phyloP scores from a whole-genome alignment of 495 filamentous ascomycete species.

The Xylaria castorea region DNA sequence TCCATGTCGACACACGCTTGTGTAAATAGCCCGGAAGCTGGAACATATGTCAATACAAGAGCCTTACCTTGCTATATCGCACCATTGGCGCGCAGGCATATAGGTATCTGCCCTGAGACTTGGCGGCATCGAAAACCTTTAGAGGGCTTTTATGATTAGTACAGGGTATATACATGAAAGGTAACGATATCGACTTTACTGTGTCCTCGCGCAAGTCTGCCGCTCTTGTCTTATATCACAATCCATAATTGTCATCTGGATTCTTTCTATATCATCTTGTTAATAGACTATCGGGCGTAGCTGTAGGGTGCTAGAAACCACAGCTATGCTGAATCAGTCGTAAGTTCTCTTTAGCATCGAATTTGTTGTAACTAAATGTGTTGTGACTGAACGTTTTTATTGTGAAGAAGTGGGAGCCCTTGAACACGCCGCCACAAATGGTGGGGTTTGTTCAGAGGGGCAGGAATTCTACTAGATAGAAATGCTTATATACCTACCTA shows the following conservation, averaged over 20 bases:
- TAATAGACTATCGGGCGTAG: background rate
- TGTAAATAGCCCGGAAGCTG: background rate
- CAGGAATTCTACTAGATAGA: background rate
- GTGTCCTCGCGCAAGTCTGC: conserved; percentile 32
- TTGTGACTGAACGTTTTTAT: background rate
- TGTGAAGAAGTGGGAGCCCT: background rate
- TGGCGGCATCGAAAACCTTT: conserved; percentile 63
- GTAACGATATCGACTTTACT: conserved; percentile 28
- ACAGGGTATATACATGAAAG: background rate
- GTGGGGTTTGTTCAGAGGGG: conserved; percentile 1
- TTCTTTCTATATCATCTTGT: conserved; percentile 13
- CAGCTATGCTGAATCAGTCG: background rate
- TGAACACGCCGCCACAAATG: background rate
- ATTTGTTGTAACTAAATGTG: background rate
- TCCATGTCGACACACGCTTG: background rate
- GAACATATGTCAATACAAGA: background rate
- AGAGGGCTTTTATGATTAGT: conserved; percentile 54
- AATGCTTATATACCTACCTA: background rate
- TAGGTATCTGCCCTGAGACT: conserved; percentile 56
- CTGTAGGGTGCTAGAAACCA: background rate
- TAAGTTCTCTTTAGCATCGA: background rate
- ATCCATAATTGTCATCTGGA: conserved; percentile 37
- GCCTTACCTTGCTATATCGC: conserved; percentile 62
- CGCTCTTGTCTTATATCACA: conserved; percentile 29
- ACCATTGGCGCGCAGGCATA: conserved; percentile 74